These are phyloP conservation scores for Ceratocystis cubensis DNA, from an alignment of 2,329 filamentous ascomycete genomes.

Conservation along the genomic window DNA sequence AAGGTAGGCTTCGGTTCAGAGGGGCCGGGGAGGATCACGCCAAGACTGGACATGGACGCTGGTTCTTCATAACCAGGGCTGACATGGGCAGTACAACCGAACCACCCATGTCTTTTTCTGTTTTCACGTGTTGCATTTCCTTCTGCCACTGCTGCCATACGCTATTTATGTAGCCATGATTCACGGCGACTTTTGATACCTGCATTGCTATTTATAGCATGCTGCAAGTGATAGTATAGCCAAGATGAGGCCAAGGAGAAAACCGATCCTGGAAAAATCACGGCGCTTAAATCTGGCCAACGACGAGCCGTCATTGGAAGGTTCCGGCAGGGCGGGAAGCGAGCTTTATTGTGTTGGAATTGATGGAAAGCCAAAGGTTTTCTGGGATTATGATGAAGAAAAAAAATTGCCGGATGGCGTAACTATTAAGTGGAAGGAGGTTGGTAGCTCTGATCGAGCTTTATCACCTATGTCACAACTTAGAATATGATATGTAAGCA, in stretches of 20 bases:
- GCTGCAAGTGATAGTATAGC: neutral
- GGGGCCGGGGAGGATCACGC: constrained; percentile 5
- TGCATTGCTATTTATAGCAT: neutral
- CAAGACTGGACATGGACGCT: neutral
- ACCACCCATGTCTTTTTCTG: neutral
- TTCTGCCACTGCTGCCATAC: neutral
- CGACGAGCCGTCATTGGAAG: neutral
- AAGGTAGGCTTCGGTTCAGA: neutral
- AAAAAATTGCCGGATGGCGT: no score
- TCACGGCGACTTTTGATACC: neutral
- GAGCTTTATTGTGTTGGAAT: neutral
- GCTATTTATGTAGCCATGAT: neutral
- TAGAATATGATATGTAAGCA: no score
- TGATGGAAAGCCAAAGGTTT: neutral
- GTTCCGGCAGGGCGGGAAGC: neutral
- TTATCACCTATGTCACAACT: no score
- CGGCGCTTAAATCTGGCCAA: constrained; percentile 6
- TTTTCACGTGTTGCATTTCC: neutral
- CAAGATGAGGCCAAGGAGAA: neutral
- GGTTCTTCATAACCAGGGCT: neutral
- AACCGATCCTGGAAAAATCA: neutral
- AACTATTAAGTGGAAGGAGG: no score
- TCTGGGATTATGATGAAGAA: no score
- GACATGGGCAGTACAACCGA: neutral
- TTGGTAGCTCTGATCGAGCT: no score